These are phyloP conservation scores for Ephemerocybe angulata DNA, from an alignment of 768 basidiomycete genomes.

Conservation along the genomic window DNA sequence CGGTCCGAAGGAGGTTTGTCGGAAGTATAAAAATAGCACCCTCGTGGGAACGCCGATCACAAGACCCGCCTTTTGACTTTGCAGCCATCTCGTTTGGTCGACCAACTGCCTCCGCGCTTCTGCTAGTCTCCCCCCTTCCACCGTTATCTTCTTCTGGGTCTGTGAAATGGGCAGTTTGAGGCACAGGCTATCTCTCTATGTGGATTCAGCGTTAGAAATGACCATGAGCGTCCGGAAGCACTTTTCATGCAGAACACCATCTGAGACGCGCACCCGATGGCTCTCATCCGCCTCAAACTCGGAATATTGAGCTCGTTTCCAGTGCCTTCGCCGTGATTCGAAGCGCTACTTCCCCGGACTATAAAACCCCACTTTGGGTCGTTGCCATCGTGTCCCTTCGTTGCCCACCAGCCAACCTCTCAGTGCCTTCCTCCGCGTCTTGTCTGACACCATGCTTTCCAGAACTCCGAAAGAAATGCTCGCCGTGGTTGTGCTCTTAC, in stretches of 20 bases:
- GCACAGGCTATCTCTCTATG: too few relatives aligned
- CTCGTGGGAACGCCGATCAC: not conserved
- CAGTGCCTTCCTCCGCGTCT: not conserved
- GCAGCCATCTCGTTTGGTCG: not conserved
- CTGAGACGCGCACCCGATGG: not conserved
- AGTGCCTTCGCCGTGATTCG: constrained; percentile 3
- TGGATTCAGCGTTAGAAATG: too few relatives aligned
- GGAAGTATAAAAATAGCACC: not conserved
- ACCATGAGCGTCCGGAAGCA: not conserved
- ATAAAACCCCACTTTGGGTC: not conserved
- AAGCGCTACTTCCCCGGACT: not conserved
- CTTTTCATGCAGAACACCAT: not conserved
- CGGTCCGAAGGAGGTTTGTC: not conserved
- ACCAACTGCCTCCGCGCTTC: not conserved
- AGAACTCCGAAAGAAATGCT: not conserved
- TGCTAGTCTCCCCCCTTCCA: not conserved
- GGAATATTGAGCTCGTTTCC: constrained; percentile 6
- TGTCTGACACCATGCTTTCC: not conserved
- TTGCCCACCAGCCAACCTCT: constrained; percentile 1
- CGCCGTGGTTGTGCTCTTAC: not conserved
- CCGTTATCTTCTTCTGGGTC: not conserved
- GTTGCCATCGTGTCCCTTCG: constrained; percentile 1
- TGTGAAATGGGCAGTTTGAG: not conserved
- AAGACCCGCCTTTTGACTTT: not conserved
- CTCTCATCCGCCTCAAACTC: constrained; percentile 9